Conservation (phyloP, 1,284 basidiomycete species). For the Ceratobasidium sp. region DNA sequence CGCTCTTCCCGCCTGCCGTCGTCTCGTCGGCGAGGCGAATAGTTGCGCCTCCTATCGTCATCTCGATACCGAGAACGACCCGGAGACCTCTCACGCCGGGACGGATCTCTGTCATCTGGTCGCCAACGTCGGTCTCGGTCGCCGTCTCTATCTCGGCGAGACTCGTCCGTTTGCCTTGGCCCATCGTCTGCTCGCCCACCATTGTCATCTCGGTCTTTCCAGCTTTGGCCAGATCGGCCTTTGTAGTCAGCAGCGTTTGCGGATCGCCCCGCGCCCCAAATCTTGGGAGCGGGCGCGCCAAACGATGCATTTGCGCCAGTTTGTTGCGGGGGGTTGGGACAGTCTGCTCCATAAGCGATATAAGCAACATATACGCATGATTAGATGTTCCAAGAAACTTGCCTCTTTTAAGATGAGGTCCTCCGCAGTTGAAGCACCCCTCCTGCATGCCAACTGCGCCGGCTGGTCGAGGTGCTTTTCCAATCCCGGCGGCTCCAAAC, state of each 20-base stretch:
- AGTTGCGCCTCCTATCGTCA: slow-evolving; percentile 52
- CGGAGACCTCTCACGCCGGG: slow-evolving; percentile 28
- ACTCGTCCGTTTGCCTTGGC: slow-evolving; percentile 48
- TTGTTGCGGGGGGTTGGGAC: slow-evolving; percentile 67
- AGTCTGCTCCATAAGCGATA: slow-evolving; percentile 63
- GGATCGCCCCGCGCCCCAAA: slow-evolving; percentile 38
- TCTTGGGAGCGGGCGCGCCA: slow-evolving; percentile 51
- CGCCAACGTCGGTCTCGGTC: slow-evolving; percentile 52
- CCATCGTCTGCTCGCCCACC: slow-evolving; percentile 45
- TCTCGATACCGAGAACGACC: slow-evolving; percentile 52
- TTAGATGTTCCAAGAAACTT: slow-evolving; percentile 43
- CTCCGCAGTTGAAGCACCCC: slow-evolving; percentile 93
- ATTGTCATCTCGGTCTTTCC: slow-evolving; percentile 50
- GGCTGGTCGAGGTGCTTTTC: slow-evolving; percentile 63
- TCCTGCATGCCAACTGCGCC: slow-evolving; percentile 63
- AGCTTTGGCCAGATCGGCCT: slow-evolving; percentile 49
- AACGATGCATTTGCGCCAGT: slow-evolving; percentile 65
- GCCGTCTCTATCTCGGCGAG: slow-evolving; percentile 14
- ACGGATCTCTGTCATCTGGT: slow-evolving; percentile 51
- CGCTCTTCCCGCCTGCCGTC: slow-evolving; percentile 49
- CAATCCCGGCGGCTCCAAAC: slow-evolving; percentile 73
- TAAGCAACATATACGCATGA: not conserved
- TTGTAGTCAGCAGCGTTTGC: slow-evolving; percentile 36
- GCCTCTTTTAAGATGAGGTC: slow-evolving; percentile 91
- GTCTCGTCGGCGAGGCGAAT: slow-evolving; percentile 28